These are phyloP conservation scores for Protomyces gravidus DNA, from an alignment of 1,139 yeast genomes.

Conservation along the genomic window DNA sequence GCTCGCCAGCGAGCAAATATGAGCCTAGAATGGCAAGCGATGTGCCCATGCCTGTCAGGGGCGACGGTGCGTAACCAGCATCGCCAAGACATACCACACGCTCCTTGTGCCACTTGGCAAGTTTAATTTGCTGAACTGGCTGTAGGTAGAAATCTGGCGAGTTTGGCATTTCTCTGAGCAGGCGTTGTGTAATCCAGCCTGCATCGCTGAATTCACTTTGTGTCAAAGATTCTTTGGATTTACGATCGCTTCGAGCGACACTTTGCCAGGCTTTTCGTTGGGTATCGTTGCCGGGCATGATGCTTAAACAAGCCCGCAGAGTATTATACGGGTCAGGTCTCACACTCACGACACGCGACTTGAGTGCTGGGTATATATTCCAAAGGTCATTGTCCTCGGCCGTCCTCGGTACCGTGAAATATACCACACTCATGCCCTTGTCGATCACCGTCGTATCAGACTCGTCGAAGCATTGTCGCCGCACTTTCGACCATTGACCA, in stretches of 20 bases:
- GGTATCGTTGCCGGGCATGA: not conserved
- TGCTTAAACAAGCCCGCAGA: not conserved
- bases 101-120: conserved; percentile 1
- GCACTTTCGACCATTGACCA: conserved; percentile 7
- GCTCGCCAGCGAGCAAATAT: conserved; percentile 18
- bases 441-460: not conserved
- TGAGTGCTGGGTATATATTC: not conserved
- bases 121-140: conserved; percentile 3
- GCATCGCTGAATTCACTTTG: not conserved
- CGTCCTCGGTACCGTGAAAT: not conserved
- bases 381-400: not conserved
- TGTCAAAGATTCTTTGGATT: not conserved
- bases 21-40: conserved; percentile 9
- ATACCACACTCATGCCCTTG: not conserved
- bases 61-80: conserved; percentile 16
- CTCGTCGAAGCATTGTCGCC: conserved; percentile 1
- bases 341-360: not conserved
- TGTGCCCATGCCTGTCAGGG: conserved; percentile 15
- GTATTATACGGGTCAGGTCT: not conserved
- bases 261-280: not conserved
- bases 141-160: conserved; percentile 9
- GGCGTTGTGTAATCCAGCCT: not conserved
- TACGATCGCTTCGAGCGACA: not conserved
- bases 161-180: not conserved
- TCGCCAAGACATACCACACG: conserved; percentile 16